Evolutionary conservation across 225 moss, liverwort and hornwort species (phyloP).

Genomic region (Pseudisothecium myosuroides): DNA sequence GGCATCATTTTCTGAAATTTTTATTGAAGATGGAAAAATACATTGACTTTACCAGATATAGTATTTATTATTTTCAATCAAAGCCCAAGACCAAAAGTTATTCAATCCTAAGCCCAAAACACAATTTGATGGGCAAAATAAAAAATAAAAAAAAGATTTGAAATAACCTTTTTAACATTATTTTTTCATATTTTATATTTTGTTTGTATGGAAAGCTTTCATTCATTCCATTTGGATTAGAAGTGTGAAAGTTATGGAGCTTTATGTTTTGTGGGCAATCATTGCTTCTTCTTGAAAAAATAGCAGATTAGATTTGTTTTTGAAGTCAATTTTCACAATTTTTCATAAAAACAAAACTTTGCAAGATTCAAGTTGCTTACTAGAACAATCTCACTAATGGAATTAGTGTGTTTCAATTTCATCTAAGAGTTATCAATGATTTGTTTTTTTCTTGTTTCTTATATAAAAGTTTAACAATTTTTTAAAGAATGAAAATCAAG

Average conservation of each 20-base stretch:
- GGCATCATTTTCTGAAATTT: rapidly evolving
- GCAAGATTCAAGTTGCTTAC: not conserved
- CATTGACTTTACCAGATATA: too few relatives aligned
- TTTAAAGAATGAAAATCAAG: too few relatives aligned
- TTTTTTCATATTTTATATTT: too few relatives aligned
- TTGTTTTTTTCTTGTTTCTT: not conserved
- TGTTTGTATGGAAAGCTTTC: not conserved
- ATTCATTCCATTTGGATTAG: not conserved
- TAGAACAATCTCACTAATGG: rapidly evolving
- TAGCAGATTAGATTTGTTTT: not conserved
- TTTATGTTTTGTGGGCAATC: not conserved
- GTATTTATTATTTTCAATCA: not conserved
- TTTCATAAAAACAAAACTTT: too few relatives aligned
- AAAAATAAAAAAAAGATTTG: too few relatives aligned
- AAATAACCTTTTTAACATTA: too few relatives aligned
- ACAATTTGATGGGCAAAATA: rapidly evolving
- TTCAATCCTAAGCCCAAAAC: rapidly evolving
- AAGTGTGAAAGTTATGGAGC: not conserved
- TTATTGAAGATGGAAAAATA: not conserved
- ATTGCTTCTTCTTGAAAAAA: not conserved
- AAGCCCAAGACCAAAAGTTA: rapidly evolving
- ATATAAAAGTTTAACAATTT: too few relatives aligned
- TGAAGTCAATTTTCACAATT: not conserved
- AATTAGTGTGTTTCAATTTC: not conserved
- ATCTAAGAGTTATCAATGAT: not conserved